Conservation (phyloP, 176 grass and related monocot genomes). For the Triticum dicoccoides region DNA sequence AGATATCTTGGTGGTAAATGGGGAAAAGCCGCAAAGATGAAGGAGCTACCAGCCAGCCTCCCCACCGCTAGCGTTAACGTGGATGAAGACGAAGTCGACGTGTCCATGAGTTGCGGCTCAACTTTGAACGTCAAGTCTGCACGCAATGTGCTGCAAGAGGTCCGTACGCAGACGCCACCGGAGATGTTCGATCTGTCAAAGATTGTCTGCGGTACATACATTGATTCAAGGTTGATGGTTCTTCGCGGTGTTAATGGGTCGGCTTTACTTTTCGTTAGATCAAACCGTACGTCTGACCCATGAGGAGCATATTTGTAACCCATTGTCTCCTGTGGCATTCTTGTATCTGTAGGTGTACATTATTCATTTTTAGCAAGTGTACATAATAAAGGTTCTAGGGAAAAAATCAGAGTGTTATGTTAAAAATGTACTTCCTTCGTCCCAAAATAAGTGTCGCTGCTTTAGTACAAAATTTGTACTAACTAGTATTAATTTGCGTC, state of each 20-base stretch:
- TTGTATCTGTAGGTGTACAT: slow-evolving; percentile 42
- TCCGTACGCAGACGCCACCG: slow-evolving; percentile 68
- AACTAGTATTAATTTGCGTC: too few species aligned
- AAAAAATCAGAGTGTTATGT: background rate
- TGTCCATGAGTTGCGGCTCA: slow-evolving; percentile 59
- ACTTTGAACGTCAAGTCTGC: slow-evolving; percentile 40
- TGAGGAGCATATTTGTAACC: slow-evolving; percentile 33
- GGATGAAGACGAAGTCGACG: slow-evolving; percentile 50
- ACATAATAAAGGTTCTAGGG: slow-evolving; percentile 14
- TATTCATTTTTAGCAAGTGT: slow-evolving; percentile 26
- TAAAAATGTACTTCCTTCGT: background rate
- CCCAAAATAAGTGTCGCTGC: too few species aligned
- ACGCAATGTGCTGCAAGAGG: slow-evolving; percentile 64
- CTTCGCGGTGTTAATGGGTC: slow-evolving; percentile 74
- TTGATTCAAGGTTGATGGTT: slow-evolving; percentile 88
- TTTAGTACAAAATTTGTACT: too few species aligned
- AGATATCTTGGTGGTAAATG: slow-evolving; percentile 51
- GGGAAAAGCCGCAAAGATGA: slow-evolving; percentile 43
- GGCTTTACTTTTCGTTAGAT: slow-evolving; percentile 75
- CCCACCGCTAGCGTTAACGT: slow-evolving; percentile 43
- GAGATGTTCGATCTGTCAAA: slow-evolving; percentile 91
- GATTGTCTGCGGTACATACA: slow-evolving; percentile 80
- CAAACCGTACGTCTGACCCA: slow-evolving; percentile 28
- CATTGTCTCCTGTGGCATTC: slow-evolving; percentile 15
- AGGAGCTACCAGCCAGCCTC: slow-evolving; percentile 67